phyloP scores from a whole-genome alignment of 2,329 filamentous ascomycete genomes.

The Dactylellina leptospora region DNA sequence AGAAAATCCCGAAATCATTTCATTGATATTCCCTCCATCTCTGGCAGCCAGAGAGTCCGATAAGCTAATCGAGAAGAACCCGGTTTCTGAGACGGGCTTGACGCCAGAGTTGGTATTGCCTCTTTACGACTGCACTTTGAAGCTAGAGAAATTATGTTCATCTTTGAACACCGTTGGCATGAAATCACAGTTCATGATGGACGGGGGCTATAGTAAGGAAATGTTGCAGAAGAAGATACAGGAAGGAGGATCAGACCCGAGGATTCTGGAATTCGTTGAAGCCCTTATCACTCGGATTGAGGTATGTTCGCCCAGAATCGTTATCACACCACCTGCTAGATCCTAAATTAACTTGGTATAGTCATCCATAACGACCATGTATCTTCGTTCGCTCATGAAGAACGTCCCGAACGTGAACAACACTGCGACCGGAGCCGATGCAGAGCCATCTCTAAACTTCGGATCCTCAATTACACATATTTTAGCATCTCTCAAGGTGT shows the following conservation, averaged over 20 bases:
- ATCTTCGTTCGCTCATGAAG: slow-evolving; percentile 54
- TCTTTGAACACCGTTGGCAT: slow-evolving; percentile 64
- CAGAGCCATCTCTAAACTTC: slow-evolving; percentile 27
- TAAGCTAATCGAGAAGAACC: slow-evolving; percentile 64
- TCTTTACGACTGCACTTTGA: slow-evolving; percentile 86
- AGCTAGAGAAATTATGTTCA: slow-evolving; percentile 92
- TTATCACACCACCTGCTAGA: background rate
- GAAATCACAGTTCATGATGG: slow-evolving; percentile 59
- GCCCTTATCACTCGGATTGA: slow-evolving; percentile 96
- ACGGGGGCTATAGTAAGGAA: slow-evolving; percentile 70
- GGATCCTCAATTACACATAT: slow-evolving; percentile 40
- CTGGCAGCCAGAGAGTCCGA: slow-evolving; percentile 74
- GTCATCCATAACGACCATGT: slow-evolving; percentile 56
- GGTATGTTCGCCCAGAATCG: slow-evolving; percentile 67
- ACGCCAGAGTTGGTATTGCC: slow-evolving; percentile 87
- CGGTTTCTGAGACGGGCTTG: slow-evolving; percentile 74
- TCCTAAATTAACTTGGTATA: slow-evolving; percentile 30
- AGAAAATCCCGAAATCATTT: slow-evolving; percentile 95
- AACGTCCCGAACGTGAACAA: slow-evolving; percentile 38
- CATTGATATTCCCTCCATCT: slow-evolving; percentile 91
- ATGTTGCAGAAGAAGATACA: slow-evolving; percentile 82
- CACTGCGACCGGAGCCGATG: slow-evolving; percentile 2
- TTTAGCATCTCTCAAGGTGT: slow-evolving; percentile 35
- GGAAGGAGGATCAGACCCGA: slow-evolving; percentile 86
- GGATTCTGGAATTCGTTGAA: slow-evolving; percentile 88